These are phyloP conservation scores for Porpolomopsis calyptriformis DNA, from an alignment of 768 basidiomycete genomes.

Conservation along the genomic window DNA sequence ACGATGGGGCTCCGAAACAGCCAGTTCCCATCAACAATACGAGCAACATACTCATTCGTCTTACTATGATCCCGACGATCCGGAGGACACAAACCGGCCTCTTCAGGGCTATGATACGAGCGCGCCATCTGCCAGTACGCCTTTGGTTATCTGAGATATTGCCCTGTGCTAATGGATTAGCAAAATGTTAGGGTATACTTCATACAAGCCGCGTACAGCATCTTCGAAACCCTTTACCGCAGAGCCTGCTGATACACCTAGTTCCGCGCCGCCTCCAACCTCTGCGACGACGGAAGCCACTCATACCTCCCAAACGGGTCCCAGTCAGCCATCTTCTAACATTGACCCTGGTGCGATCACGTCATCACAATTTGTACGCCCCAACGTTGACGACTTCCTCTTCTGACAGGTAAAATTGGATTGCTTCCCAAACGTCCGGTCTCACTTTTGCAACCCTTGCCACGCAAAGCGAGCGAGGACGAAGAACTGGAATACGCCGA, in stretches of 20 bases:
- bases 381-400: background rate
- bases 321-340: conserved; percentile 1
- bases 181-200: no score
- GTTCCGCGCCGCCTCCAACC: background rate
- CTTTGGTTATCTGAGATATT: background rate
- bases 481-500: conserved; percentile 65
- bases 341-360: conserved; percentile 7
- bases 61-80: conserved; percentile 3
- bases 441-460: conserved; percentile 34
- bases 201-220: background rate
- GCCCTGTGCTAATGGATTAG: background rate
- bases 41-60: background rate
- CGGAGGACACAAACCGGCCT: background rate
- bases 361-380: background rate
- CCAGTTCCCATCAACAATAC: background rate
- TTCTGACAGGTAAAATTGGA: conserved; percentile 25
- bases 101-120: conserved; percentile 1
- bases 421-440: conserved; percentile 68
- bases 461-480: conserved; percentile 26
- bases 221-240: background rate
- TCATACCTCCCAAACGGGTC: conserved; percentile 5
- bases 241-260: background rate
- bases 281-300: conserved; percentile 2
- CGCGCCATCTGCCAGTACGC: background rate
- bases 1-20: background rate